Evolutionary conservation across 352 stramenopile species (phyloP), one percentile per base, ranked within the genome.

Genomic region (Globisporangium middletonii): DNA sequence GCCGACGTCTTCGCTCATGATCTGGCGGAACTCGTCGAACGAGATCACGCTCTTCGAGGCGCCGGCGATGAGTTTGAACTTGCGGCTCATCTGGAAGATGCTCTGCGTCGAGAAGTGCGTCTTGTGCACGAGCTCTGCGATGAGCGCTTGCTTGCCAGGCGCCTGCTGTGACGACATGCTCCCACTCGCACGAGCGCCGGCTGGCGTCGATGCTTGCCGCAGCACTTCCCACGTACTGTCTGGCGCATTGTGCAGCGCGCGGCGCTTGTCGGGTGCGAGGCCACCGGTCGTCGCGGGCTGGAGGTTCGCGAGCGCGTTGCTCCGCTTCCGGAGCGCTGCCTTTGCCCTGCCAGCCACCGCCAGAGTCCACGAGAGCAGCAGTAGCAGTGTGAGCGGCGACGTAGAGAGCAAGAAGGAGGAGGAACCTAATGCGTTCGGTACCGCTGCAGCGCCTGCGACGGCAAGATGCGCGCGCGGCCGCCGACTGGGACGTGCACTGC

Each of bases 1-100:
- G 37, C 53, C 46, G 16, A 74, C 62, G 45, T 73, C 61, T 27
- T 72, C 69, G 47, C 67, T 65, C 58, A 82, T 67, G 56, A 79
- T 68, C 50, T 68, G 63, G 5, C 62, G 58, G 47, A 82, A 82
- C 59, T 75, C 62, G 19, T 71, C 64, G 48, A 77, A 73, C 18
- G 64, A 61, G 51, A 82, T 77, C 7, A 69, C 69, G 46, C 60
- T 73, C 60, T 71, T 69, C 37, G 60, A 55, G 4, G 63, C 42
- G 18, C 64, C 64, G 2, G 72, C 72, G n/a, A 76, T 69, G 38
- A 68, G 59, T 44, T 79, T 79, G 60, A 82, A 82, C 64, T 71
- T 68, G 55, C 72, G 71, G 38, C 72, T 82, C 67, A 82, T 62
- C 33, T 78, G 69, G 53, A 79, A 82, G 19, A 82, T 78, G 54